Conservation (phyloP, 805 yeast genomes). For the Kazachstania psychrophila region DNA sequence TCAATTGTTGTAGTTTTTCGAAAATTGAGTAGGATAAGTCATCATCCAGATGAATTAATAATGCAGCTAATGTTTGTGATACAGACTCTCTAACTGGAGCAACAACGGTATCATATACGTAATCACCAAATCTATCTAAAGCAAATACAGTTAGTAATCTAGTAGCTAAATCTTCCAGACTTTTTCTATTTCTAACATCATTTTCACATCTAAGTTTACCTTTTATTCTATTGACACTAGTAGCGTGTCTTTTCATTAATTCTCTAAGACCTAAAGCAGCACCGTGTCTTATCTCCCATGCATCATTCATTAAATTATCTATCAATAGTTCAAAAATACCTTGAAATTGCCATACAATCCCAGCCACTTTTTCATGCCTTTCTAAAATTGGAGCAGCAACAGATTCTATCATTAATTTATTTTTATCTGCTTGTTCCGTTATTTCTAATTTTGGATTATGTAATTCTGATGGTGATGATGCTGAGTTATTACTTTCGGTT, state of each 20-base stretch:
- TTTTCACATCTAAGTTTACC: slow-evolving; percentile 57
- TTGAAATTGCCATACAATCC: slow-evolving; percentile 87
- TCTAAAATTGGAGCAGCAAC: slow-evolving; percentile 60
- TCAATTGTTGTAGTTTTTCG: slow-evolving; percentile 53
- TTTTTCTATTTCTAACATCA: slow-evolving; percentile 49
- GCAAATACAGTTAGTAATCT: slow-evolving; percentile 80
- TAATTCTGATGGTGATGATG: slow-evolving; percentile 14
- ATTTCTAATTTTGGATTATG: slow-evolving; percentile 44
- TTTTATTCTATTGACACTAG: slow-evolving; percentile 72
- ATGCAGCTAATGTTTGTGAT: slow-evolving; percentile 88
- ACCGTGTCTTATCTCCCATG: slow-evolving; percentile 95
- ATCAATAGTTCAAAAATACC: slow-evolving; percentile 78
- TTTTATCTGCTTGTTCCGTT: slow-evolving; percentile 72
- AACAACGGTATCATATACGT: slow-evolving; percentile 92
- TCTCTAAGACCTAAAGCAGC: slow-evolving; percentile 89
- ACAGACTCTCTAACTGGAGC: slow-evolving; percentile 97
- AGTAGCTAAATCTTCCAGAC: slow-evolving; percentile 82
- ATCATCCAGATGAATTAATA: slow-evolving; percentile 59
- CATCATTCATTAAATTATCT: slow-evolving; percentile 70
- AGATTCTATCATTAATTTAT: slow-evolving; percentile 77
- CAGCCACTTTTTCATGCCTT: slow-evolving; percentile 61
- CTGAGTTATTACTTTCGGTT: slow-evolving; percentile 16
- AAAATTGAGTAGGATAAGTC: slow-evolving; percentile 54
- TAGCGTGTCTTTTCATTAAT: slow-evolving; percentile 60
- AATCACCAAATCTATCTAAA: slow-evolving; percentile 92